Base-by-base conservation (phyloP, 2,329 filamentous ascomycete species). In the Celoporthe dispersa region DNA sequence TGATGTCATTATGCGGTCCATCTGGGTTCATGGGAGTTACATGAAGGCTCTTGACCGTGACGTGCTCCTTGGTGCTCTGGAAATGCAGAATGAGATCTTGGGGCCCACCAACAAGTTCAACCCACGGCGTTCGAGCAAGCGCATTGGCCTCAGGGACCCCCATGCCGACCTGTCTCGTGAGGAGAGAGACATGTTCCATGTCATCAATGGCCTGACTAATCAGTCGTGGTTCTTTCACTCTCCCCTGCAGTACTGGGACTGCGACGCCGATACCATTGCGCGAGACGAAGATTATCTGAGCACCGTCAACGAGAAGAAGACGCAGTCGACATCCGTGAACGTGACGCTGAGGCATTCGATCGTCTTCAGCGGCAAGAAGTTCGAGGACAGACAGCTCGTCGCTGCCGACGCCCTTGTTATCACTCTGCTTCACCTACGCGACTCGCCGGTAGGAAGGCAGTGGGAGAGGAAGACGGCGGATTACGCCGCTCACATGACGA, bases 11-110 rank as follows among this genome's bases (percentile, higher is more conserved):
- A 92, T 95, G 88, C 91, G 92, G 74, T 92, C 92, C 69, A 87
- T 93, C 68, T 95, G 92, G 92, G 86, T 95, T 22, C 92, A 94
- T 76, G 92, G 91, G 72, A 91, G 87, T 78, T 94, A 94, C 77
- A 94, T 94, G 90, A 85, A 90, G 75, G 92, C 92, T 14, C 84
- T 95, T 48, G 84, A 92, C 64, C 84, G 84, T 66, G 83, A 89
- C 8, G 85, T 94, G 14, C 82, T 95, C 60, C 82, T 87, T 41
- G 86, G 87, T 59, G 91, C 91, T 11, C 82, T 95, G 62, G 84
- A 89, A 72, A 84, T 95, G 64, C 92, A 95, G 77, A 85, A 93
- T 76, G 84, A 86, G 69, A 82, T 95, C 2, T 83, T 94, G 16
- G 91, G 90, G 9, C 80, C 83, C 11, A 90, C 88, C 4, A 78